These are phyloP conservation scores for Aplosporella prunicola DNA, from an alignment of 2,329 filamentous ascomycete species.

Conservation along the genomic window DNA sequence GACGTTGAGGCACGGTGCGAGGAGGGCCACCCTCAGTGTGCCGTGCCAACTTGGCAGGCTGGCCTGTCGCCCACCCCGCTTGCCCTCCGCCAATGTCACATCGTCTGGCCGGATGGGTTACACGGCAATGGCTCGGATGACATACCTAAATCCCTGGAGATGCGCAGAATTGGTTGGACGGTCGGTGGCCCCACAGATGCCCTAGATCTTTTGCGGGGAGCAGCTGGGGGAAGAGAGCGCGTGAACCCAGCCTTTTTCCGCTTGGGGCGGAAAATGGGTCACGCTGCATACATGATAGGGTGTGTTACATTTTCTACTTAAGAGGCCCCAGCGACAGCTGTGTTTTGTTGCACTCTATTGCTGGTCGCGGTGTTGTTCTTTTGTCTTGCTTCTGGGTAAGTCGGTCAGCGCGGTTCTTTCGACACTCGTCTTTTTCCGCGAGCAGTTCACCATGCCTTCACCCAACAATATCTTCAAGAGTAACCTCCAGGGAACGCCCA, in stretches of 20 bases:
- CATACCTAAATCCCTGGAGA: too few species aligned
- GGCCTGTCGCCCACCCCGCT: too few species aligned
- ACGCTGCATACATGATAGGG: too few species aligned
- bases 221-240: constrained; percentile 1
- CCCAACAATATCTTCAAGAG: constrained; percentile 21
- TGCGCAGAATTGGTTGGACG: too few species aligned
- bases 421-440: neutral
- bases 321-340: constrained; percentile 3
- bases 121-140: constrained; percentile 6
- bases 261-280: neutral
- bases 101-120: neutral
- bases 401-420: constrained; percentile 5
- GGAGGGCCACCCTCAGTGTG: too few species aligned
- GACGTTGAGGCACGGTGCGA: too few species aligned
- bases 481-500: constrained; percentile 54
- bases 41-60: too few species aligned
- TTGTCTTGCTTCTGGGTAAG: neutral
- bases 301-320: constrained; percentile 1
- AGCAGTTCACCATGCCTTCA: neutral
- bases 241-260: constrained; percentile 4
- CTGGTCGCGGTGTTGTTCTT: constrained; percentile 1
- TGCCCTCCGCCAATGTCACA: constrained; percentile 2
- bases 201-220: too few species aligned
- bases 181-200: too few species aligned
- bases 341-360: too few species aligned